phyloP scores from a whole-genome alignment of 345 rosid genomes.

The Cardiospermum halicacabum region DNA sequence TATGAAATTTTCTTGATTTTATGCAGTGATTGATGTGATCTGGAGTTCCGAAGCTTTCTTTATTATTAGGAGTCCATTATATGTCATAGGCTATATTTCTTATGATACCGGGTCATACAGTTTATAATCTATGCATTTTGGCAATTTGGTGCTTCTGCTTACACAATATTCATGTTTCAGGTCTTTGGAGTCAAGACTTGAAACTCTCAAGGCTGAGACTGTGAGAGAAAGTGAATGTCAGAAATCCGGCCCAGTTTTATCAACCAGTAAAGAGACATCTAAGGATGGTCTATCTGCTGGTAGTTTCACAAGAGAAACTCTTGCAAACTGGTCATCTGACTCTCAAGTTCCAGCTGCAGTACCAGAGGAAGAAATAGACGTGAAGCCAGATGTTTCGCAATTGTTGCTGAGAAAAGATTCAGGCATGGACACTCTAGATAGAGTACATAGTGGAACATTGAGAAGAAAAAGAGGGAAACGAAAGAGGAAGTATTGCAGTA shows the following conservation, averaged over 20 bases:
- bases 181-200: slow-evolving; percentile 73
- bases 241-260: slow-evolving; percentile 50
- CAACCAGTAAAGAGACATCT: slow-evolving; percentile 51
- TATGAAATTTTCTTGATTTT: neutral
- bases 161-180: slow-evolving; percentile 28
- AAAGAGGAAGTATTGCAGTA: slow-evolving; percentile 62
- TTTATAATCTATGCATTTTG: neutral
- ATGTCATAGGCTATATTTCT: neutral
- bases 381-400: slow-evolving; percentile 32
- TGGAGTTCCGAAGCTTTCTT: neutral
- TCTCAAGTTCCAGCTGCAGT: slow-evolving; percentile 26
- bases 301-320: slow-evolving; percentile 69
- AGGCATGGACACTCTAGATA: slow-evolving; percentile 29
- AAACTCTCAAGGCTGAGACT: slow-evolving; percentile 64
- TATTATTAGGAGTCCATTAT: neutral
- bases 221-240: slow-evolving; percentile 40
- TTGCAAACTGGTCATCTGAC: slow-evolving; percentile 50
- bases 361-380: slow-evolving; percentile 31
- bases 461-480: slow-evolving; percentile 79
- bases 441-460: slow-evolving; percentile 39
- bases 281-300: slow-evolving; percentile 73
- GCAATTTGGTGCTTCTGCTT: neutral
- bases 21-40: neutral
- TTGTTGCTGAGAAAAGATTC: slow-evolving; percentile 27
- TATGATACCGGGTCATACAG: neutral